Evolutionary conservation across 495 filamentous ascomycete genomes (phyloP).

Genomic region (Echria macrotheca): DNA sequence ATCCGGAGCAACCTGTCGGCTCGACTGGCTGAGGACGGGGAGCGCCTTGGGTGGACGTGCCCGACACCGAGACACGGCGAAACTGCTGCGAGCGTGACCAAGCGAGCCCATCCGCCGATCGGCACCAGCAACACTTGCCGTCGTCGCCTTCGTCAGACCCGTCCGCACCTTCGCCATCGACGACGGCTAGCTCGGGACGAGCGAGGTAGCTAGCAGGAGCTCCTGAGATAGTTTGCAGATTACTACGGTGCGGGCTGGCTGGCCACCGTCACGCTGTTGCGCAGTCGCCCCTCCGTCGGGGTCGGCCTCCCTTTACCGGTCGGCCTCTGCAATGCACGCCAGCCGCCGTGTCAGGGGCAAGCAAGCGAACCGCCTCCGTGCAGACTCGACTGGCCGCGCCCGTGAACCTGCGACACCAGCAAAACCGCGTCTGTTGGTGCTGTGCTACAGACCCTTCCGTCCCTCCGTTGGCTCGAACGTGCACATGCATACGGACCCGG

Average conservation of each 20-base stretch:
- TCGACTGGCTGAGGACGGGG: no score
- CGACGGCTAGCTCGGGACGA: no score
- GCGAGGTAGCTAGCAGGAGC: no score
- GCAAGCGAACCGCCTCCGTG: constrained; percentile 12
- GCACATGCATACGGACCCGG: background rate
- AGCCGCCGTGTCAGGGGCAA: constrained; percentile 10
- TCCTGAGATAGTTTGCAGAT: no score
- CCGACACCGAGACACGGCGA: constrained; percentile 17
- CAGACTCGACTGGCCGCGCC: constrained; percentile 3
- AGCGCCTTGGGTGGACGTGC: no score
- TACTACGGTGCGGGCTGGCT: no score
- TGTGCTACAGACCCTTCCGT: constrained; percentile 1
- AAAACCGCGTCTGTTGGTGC: constrained; percentile 9
- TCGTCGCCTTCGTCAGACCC: background rate
- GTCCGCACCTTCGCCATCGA: background rate
- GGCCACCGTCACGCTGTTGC: no score
- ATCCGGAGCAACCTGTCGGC: constrained; percentile 3
- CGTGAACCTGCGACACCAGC: constrained; percentile 8
- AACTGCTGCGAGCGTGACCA: constrained; percentile 9
- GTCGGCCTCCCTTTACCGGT: constrained; percentile 12
- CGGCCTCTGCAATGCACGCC: constrained; percentile 15
- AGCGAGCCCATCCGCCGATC: no score
- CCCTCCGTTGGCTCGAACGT: background rate
- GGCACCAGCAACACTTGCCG: background rate
- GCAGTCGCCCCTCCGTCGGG: no score